Evolutionary conservation across 192 early-diverging fungal genomes (phyloP).

Genomic region (Coemansia sp.): DNA sequence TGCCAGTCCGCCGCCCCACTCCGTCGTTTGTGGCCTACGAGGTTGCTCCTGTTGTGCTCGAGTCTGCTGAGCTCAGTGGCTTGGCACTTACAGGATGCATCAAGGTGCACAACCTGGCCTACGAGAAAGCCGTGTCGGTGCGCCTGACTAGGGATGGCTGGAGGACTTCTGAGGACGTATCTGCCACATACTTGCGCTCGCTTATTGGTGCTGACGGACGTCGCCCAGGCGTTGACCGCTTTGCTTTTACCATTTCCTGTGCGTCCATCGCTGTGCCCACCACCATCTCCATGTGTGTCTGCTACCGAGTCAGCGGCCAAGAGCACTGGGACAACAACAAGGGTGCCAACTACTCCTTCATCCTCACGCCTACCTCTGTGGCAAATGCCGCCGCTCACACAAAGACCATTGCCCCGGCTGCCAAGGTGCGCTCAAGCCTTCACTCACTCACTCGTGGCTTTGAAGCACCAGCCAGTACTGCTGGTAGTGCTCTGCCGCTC

Average conservation of each 20-base stretch:
- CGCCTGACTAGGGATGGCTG: constrained; percentile 79
- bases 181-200: constrained; percentile 63
- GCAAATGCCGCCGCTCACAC: neutral
- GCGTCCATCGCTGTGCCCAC: neutral
- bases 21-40: constrained; percentile 44
- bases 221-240: constrained; percentile 63
- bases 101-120: constrained; percentile 83
- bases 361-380: neutral
- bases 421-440: constrained; percentile 4
- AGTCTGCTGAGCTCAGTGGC: constrained; percentile 47
- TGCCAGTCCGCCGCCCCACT: constrained; percentile 30
- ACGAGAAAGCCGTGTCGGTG: constrained; percentile 73
- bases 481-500: neutral
- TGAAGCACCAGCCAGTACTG: neutral
- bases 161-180: constrained; percentile 66
- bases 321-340: constrained; percentile 95
- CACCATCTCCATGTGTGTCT: constrained; percentile 61
- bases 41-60: constrained; percentile 56
- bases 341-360: constrained; percentile 77
- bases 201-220: constrained; percentile 41
- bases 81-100: constrained; percentile 63
- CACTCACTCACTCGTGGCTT: constrained; percentile 15
- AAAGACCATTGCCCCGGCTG: neutral
- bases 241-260: constrained; percentile 62
- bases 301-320: constrained; percentile 66